A percentile compares a stretch with the other conserved stretches of the same genome.
phyloP scores from a whole-genome alignment of 805 yeast genomes.

The Sugiyamaella boreocaroliniensis region DNA sequence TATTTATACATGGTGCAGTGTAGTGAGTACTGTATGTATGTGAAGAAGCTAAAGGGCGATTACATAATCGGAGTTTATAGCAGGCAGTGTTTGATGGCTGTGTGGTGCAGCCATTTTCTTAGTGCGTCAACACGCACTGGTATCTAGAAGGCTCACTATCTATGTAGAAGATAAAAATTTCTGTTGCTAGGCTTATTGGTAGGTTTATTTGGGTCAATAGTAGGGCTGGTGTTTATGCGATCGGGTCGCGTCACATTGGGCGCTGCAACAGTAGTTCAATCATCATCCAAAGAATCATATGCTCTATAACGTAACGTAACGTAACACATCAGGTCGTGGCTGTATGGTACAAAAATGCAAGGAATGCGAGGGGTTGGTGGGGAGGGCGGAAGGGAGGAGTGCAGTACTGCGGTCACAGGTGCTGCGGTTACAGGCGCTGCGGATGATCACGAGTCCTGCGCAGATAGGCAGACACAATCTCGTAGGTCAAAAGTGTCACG shows the following conservation, averaged over 20 bases:
- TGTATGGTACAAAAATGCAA: not conserved
- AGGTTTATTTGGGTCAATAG: not conserved
- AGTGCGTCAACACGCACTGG: not conserved
- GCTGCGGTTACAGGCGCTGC: not conserved
- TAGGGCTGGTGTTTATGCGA: not conserved
- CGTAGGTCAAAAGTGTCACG: conserved; percentile 89
- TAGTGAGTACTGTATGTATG: not conserved
- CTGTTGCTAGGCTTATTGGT: not conserved
- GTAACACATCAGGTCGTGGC: not conserved
- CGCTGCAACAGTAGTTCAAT: not conserved
- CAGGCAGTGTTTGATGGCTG: not conserved
- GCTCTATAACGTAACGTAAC: not conserved
- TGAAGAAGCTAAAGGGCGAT: not conserved
- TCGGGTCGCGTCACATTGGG: not conserved
- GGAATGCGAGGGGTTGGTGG: not conserved
- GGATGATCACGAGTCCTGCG: conserved; percentile 1
- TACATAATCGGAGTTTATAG: not conserved
- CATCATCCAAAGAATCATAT: not conserved
- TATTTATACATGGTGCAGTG: no score
- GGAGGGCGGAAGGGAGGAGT: not conserved
- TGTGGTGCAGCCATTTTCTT: not conserved
- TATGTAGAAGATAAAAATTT: no score
- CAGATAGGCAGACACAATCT: conserved; percentile 34
- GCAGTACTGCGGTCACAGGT: no score
- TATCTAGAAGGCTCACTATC: not conserved